Base-by-base conservation (phyloP, 768 basidiomycete genomes). In the Calocybe indica region DNA sequence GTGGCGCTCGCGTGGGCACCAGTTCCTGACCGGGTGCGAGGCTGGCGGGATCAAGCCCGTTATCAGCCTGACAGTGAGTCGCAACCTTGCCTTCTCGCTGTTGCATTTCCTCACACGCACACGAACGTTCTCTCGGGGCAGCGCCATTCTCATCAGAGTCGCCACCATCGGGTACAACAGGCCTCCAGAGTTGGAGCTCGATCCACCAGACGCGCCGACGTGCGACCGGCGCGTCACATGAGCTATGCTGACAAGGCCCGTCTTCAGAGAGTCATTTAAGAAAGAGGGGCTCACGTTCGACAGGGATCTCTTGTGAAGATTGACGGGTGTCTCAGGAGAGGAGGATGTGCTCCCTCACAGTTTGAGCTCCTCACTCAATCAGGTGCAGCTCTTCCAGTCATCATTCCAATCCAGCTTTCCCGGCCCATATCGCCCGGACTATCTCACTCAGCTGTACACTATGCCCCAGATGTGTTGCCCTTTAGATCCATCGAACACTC, bases 41-140 rank as follows among this genome's bases (percentile, higher is more conserved):
- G 80, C 76, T 2, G 82, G 83, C 10, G 91, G 92, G 0, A 78
- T 90, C 10, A 93, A 91, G 57, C 92, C 92, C n/a, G 79, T 94
- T 0, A 88, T 82, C 54, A 92, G 92, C 6, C 65, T 95, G 7
- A 95, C 92, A 29, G 82, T 93, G 61, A 52, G 86, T 76, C 6
- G 7, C 38, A 32, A n/a, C n/a, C n/a, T n/a, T n/a, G 28, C 40
- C 13, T 36, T 46, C 50, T 32, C 32, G 14, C 38, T n/a, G 46
- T 32, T 35, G 29, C 12, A 31, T 12, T 6, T 46, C 13, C 13
- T 41, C 28, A 37, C n/a, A n/a, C 40, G 14, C 29, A 52, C 12
- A 31, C 31, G 40, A 22, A n/a, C 29, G 11, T 6, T 15, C 43
- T 36, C 14, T 9, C 77, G 77, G 5, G 63, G 62, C 1, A 78